Base-by-base conservation (phyloP, 2,329 filamentous ascomycete genomes). In the Sporothrix mexicana region DNA sequence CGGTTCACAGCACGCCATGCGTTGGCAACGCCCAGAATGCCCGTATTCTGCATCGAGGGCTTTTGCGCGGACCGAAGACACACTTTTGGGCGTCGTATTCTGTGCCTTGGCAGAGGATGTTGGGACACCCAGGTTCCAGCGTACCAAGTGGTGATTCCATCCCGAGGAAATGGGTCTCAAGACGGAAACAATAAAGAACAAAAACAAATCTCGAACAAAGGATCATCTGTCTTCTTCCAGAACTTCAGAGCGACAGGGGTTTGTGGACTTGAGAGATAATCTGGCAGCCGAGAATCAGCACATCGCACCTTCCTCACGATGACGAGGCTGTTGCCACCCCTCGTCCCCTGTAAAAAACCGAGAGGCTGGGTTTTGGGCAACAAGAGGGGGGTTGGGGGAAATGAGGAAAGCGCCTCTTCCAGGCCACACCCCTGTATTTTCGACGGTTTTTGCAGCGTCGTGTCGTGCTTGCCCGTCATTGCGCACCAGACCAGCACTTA, bases 351-450 rank as follows among this genome's bases (percentile, higher is more conserved):
- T 71, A 25, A 9, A 71, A 73, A 73, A 25, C 20, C 41, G 47
- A 69, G 72, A 73, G 72, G 72, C 70, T 73, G 72, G 72, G 72
- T 47, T 10, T 64, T 47, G 25, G 49, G 15, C 17, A 20, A 49
- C 36, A 17, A n/a, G 64, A 47, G 64, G 69, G 72, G 72, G 72
- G 69, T 51, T 72, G 69, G 72, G 72, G 55, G 69, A 73, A 69
- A 71, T 71, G 69, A 73, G 62, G 30, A 36, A 55, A 12, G 55
- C 49, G 55, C 57, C 53, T 41, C 23, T 25, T 69, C 43, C 70
- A 69, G 51, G 71, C 57, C 47, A 66, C 51, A 62, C 47, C 59
- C 71, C 47, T 64, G 59, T 62, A 53, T 20, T 47, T 51, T 30
- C 51, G 55, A 41, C 20, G 30, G 45, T 47, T 55, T 55, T 51